Base-by-base conservation (phyloP, 805 yeast genomes). In the Wickerhamomyces sydowiorum region DNA sequence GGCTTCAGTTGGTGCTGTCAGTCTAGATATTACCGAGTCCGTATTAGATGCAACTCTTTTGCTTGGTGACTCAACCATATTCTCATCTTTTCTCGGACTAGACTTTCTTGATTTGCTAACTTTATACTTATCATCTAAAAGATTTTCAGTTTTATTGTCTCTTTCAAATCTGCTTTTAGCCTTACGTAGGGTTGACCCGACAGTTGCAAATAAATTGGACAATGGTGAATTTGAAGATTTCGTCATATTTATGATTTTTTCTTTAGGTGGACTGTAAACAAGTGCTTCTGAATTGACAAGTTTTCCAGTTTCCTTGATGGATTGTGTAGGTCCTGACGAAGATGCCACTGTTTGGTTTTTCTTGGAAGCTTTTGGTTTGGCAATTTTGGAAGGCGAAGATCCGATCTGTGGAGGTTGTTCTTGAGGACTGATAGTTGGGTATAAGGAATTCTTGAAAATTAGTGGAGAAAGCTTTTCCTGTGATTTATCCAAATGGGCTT, bases 201-300 rank as follows among this genome's bases (percentile, higher is more conserved):
- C 53, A 14, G 60, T 48, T 5, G 57, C 46, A 39, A 56, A 53
- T 14, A 54, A 27, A 36, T 44, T 48, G 8, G 59, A 52, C 3
- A 57, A 30, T 8, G 60, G 61, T 2, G 61, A 57, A n/a, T 46
- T 31, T 5, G 41, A 30, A 17, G 40, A 40, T 7, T 24, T 20
- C 12, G 52, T 46, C 3, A 51, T 40, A 8, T 12, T 27, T 8
- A 32, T 3, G 2, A 14, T 18, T 6, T 7, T 17, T 18, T 24
- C 23, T 17, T 33, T 33, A 14, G 25, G 13, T 8, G 52, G 50
- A 24, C 50, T 45, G n/a, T 42, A 37, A 12, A 42, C 22, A 6
- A 36, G 35, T 8, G 17, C 41, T 13, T 38, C 30, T 3, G 43
- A 40, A 12, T 36, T 31, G 3, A 25, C 38, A 12, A 45, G 38